Percentiles rank a stretch among this genome's conserved stretches.
Evolutionary conservation across 257 asterid genomes (phyloP).

Genomic region (Nicotiana attenuata): DNA sequence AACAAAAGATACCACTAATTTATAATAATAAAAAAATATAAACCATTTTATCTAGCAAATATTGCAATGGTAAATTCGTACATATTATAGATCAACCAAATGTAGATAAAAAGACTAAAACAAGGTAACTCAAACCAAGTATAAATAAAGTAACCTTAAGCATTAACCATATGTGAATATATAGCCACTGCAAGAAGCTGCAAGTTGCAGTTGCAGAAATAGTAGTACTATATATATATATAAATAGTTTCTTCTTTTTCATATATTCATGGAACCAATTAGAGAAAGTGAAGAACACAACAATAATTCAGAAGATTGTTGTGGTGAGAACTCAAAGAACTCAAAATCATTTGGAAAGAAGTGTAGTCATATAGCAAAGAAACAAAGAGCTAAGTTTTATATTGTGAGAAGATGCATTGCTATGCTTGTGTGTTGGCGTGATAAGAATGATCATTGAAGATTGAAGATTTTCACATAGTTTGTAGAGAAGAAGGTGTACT

Average conservation of each 20-base stretch:
- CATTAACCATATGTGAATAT: background rate
- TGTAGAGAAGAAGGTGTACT: background rate
- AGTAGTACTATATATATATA: slow-evolving; percentile 7
- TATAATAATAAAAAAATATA: no score
- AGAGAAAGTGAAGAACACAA: slow-evolving; percentile 7
- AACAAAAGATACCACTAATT: background rate
- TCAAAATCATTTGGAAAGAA: slow-evolving; percentile 11
- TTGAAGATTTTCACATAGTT: background rate
- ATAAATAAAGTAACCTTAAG: background rate
- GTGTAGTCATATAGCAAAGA: slow-evolving; percentile 9
- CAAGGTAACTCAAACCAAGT: background rate
- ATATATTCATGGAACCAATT: slow-evolving; percentile 7
- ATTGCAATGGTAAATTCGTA: background rate
- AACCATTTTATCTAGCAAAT: background rate
- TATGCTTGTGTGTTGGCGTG: slow-evolving; percentile 52
- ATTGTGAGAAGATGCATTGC: slow-evolving; percentile 8
- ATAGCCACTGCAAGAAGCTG: background rate
- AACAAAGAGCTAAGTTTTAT: slow-evolving; percentile 11
- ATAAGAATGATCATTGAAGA: slow-evolving; percentile 36
- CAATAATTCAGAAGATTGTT: background rate
- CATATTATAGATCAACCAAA: background rate
- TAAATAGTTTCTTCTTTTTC: background rate
- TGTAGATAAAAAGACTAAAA: background rate
- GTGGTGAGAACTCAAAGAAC: slow-evolving; percentile 1
- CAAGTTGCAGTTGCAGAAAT: background rate